Percentiles rank a stretch among this genome's conserved stretches.
Evolutionary conservation across 1,284 basidiomycete genomes (phyloP).

Genomic region (Phellopilus nigrolimitatus): DNA sequence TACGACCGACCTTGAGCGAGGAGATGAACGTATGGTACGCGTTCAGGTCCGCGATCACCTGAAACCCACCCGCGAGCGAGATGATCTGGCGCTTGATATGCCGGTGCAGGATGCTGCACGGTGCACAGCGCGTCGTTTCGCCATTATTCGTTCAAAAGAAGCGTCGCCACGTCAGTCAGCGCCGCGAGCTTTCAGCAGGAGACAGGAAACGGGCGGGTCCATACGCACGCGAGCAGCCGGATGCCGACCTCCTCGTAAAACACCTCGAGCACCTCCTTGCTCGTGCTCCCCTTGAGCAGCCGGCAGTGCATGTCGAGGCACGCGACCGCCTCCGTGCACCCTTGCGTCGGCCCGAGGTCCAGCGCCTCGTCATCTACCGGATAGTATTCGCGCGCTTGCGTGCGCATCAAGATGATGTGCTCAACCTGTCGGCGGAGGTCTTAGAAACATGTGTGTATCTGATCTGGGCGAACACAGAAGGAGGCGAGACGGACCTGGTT

Average conservation of each 20-base stretch:
- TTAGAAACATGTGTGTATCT: background rate
- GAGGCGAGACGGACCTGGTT: slow-evolving; percentile 61
- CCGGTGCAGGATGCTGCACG: slow-evolving; percentile 81
- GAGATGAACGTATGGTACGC: slow-evolving; percentile 86
- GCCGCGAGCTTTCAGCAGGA: too few species aligned
- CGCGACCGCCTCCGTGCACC: slow-evolving; percentile 81
- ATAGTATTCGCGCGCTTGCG: slow-evolving; percentile 86
- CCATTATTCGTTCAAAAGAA: too few species aligned
- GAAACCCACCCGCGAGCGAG: slow-evolving; percentile 88
- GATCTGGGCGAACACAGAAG: background rate
- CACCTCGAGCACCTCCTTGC: slow-evolving; percentile 93
- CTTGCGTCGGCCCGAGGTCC: slow-evolving; percentile 80
- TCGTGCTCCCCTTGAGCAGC: slow-evolving; percentile 88
- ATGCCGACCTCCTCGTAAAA: slow-evolving; percentile 97
- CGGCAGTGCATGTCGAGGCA: slow-evolving; percentile 89
- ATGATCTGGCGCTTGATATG: slow-evolving; percentile 97
- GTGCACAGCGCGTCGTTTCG: background rate
- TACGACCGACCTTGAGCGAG: slow-evolving; percentile 60
- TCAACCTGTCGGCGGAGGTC: slow-evolving; percentile 64
- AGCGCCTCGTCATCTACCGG: slow-evolving; percentile 73
- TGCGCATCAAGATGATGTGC: slow-evolving; percentile 82
- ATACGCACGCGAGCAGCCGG: slow-evolving; percentile 76
- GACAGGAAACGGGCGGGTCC: too few species aligned
- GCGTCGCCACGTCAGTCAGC: too few species aligned
- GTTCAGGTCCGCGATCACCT: slow-evolving; percentile 94